Conservation (phyloP, 495 filamentous ascomycete genomes). For the Xanthoparmelia taractica region DNA sequence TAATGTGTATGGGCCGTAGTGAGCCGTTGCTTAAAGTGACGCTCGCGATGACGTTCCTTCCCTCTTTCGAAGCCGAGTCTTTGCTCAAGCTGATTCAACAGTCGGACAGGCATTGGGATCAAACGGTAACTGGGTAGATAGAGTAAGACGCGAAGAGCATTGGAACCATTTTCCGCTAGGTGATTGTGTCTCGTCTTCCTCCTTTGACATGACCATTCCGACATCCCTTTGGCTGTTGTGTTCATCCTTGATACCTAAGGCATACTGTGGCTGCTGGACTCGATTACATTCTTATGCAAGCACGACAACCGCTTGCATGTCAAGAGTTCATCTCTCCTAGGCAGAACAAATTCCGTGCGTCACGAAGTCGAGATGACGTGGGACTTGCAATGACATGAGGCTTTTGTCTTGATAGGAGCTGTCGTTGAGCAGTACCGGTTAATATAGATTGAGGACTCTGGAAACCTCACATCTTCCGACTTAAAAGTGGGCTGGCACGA, state of each 20-base stretch:
- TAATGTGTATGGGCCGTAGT: not conserved
- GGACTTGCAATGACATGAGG: not conserved
- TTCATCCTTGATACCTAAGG: not conserved
- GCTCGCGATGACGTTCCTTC: too few relatives aligned
- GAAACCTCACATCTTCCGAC: too few relatives aligned
- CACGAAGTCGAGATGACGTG: not conserved
- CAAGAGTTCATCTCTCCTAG: not conserved
- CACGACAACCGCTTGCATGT: not conserved
- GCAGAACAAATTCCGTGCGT: not conserved
- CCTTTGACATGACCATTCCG: not conserved
- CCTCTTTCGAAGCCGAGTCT: too few relatives aligned
- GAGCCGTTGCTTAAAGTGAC: not conserved
- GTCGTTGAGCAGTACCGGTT: not conserved
- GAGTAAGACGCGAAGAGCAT: not conserved
- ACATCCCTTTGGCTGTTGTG: not conserved
- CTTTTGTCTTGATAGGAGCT: not conserved
- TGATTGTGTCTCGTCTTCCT: not conserved
- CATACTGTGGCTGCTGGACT: not conserved
- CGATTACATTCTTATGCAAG: not conserved
- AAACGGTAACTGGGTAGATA: not conserved
- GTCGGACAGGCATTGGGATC: not conserved
- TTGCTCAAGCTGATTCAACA: too few relatives aligned
- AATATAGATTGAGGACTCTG: not conserved
- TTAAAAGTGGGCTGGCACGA: not conserved
- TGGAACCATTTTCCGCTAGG: not conserved